Evolutionary conservation across 2,329 filamentous ascomycete species (phyloP).

Genomic region (Beauveria scarabaeidicola): DNA sequence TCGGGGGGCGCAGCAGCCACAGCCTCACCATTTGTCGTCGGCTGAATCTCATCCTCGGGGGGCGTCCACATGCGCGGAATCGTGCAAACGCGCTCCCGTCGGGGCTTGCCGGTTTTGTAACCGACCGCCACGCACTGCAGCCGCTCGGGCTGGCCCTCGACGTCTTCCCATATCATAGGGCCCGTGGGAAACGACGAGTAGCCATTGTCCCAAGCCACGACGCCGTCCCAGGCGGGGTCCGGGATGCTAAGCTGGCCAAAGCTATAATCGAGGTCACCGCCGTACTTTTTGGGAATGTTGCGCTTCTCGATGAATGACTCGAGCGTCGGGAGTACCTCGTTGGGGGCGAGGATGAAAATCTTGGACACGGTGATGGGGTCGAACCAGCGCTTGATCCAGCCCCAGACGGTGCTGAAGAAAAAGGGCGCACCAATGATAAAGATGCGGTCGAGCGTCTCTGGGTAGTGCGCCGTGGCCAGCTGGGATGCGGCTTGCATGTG

Average conservation of each 20-base stretch:
- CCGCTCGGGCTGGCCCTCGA: slow-evolving; percentile 31
- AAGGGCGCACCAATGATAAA: slow-evolving; percentile 77
- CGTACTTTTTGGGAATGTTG: slow-evolving; percentile 85
- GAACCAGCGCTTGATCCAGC: slow-evolving; percentile 94
- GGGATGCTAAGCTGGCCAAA: slow-evolving; percentile 69
- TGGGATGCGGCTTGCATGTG: slow-evolving; percentile 92
- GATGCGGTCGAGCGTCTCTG: slow-evolving; percentile 68
- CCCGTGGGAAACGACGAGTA: slow-evolving; percentile 46
- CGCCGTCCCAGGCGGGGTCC: slow-evolving; percentile 51
- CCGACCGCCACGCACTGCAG: slow-evolving; percentile 48
- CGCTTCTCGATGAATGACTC: slow-evolving; percentile 70
- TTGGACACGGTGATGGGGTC: slow-evolving; percentile 90
- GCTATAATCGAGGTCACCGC: slow-evolving; percentile 73
- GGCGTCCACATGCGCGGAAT: slow-evolving; percentile 36
- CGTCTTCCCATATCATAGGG: slow-evolving; percentile 49
- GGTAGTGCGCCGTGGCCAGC: slow-evolving; percentile 87
- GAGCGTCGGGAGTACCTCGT: slow-evolving; percentile 70
- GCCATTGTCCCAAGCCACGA: slow-evolving; percentile 44
- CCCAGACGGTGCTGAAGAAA: slow-evolving; percentile 91
- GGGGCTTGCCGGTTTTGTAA: slow-evolving; percentile 33
- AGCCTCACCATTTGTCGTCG: slow-evolving; percentile 2
- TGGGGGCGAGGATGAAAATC: slow-evolving; percentile 75
- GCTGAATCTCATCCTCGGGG: slow-evolving; percentile 13
- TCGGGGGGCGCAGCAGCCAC: not conserved
- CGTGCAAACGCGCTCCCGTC: slow-evolving; percentile 41